Percentiles rank a stretch among this genome's conserved stretches.
Conservation (phyloP, 2,329 filamentous ascomycete species). For the Verticillium alfalfae region DNA sequence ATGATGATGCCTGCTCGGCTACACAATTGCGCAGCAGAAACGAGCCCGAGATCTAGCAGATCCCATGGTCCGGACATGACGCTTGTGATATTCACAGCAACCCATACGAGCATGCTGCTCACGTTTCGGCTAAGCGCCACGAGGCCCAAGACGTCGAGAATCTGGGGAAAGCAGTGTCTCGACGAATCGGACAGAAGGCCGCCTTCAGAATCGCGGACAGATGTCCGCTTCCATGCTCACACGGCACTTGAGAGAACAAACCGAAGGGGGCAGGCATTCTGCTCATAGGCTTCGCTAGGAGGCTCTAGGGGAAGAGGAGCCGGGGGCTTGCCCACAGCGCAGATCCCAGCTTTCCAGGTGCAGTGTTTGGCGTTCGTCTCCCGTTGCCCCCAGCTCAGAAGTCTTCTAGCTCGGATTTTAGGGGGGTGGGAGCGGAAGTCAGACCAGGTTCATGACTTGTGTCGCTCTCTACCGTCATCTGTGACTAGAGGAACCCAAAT, state of each 20-base stretch:
- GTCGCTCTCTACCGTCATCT: not conserved
- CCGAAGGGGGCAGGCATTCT: not conserved
- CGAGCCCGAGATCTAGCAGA: not conserved
- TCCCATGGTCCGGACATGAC: not conserved
- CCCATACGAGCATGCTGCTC: not conserved
- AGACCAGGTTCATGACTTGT: not conserved
- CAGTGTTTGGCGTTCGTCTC: too few species aligned
- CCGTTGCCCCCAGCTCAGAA: too few species aligned
- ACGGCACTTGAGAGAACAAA: not conserved
- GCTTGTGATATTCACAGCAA: not conserved
- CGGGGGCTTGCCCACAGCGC: not conserved
- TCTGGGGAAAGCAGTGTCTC: not conserved
- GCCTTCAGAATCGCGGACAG: not conserved
- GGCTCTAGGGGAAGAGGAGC: not conserved
- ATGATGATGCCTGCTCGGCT: not conserved
- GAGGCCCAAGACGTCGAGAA: not conserved
- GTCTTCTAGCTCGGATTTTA: not conserved
- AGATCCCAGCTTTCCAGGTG: not conserved
- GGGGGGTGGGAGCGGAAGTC: not conserved
- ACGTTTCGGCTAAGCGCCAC: not conserved
- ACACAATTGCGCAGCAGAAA: not conserved
- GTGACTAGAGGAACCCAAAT: not conserved
- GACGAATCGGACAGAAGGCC: conserved; percentile 3
- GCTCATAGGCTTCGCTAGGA: not conserved
- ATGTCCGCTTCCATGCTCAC: not conserved